Conservation (phyloP, 179 eudicot genomes). For the Camellia oleifera region DNA sequence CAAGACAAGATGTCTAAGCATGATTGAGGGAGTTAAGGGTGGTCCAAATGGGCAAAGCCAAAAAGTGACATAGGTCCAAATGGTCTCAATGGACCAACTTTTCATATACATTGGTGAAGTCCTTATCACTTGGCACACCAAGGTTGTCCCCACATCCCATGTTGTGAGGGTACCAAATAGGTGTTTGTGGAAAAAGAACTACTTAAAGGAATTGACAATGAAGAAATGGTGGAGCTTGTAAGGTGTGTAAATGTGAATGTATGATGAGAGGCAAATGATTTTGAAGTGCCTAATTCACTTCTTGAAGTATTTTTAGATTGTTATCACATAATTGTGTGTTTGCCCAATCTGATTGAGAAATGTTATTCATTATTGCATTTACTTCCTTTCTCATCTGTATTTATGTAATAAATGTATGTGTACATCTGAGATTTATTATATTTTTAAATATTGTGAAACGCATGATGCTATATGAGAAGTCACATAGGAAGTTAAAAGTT, state of each 20-base stretch:
- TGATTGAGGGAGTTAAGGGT: not conserved
- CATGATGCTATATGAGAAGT: no score
- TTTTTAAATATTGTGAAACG: no score
- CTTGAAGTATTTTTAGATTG: no score
- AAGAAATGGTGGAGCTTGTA: not conserved
- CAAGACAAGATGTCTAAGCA: not conserved
- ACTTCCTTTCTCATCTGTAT: no score
- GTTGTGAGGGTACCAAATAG: not conserved
- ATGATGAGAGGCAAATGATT: not conserved
- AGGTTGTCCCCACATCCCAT: not conserved
- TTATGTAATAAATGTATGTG: no score
- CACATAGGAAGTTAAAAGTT: no score
- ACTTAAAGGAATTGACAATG: not conserved
- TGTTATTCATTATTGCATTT: no score
- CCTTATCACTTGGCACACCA: conserved; percentile 4
- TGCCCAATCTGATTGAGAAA: no score
- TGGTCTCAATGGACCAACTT: not conserved
- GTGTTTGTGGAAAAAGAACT: not conserved
- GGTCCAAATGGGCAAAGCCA: conserved; percentile 11
- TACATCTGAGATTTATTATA: no score
- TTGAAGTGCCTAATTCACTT: not conserved
- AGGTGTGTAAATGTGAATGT: not conserved
- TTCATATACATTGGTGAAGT: not conserved
- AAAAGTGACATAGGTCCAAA: not conserved
- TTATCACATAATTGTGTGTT: no score